Conservation (phyloP, 2,329 filamentous ascomycete genomes). For the Fusarium staphyleae region DNA sequence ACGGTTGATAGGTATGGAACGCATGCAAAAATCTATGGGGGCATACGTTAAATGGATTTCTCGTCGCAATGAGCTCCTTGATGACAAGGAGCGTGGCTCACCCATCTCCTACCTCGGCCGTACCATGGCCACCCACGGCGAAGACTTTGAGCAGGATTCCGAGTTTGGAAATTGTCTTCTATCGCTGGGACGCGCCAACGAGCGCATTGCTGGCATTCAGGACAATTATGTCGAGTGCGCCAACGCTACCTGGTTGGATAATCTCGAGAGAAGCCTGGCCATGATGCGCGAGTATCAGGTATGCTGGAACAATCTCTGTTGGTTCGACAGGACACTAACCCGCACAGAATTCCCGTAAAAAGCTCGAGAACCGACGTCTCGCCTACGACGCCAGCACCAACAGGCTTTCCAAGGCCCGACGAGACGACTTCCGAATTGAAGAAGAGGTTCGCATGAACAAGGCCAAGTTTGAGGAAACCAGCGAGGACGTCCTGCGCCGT, state of each 20-base stretch:
- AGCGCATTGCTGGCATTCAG: slow-evolving; percentile 84
- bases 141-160: slow-evolving; percentile 90
- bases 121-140: slow-evolving; percentile 86
- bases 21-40: slow-evolving; percentile 84
- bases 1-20: slow-evolving; percentile 76
- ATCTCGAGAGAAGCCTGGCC: slow-evolving; percentile 84
- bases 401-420: slow-evolving; percentile 93
- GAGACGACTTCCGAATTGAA: slow-evolving; percentile 90
- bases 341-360: slow-evolving; percentile 78
- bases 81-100: slow-evolving; percentile 87
- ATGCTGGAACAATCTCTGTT: slow-evolving; percentile 42
- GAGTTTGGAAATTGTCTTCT: slow-evolving; percentile 89
- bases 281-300: slow-evolving; percentile 99
- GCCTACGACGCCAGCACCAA: slow-evolving; percentile 89
- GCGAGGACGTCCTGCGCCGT: slow-evolving; percentile 85
- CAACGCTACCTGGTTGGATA: slow-evolving; percentile 86
- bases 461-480: slow-evolving; percentile 95
- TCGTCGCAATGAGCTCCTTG: slow-evolving; percentile 77
- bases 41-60: slow-evolving; percentile 87
- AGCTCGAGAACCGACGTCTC: slow-evolving; percentile 87
- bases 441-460: slow-evolving; percentile 91
- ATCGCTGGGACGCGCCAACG: slow-evolving; percentile 82
- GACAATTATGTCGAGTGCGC: slow-evolving; percentile 81
- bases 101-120: slow-evolving; percentile 81
- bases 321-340: slow-evolving; percentile 14